Evolutionary conservation across 2,329 filamentous ascomycete species (phyloP), one percentile per base, ranked within the genome.

Genomic region (Aspergillus ochraceoroseus): DNA sequence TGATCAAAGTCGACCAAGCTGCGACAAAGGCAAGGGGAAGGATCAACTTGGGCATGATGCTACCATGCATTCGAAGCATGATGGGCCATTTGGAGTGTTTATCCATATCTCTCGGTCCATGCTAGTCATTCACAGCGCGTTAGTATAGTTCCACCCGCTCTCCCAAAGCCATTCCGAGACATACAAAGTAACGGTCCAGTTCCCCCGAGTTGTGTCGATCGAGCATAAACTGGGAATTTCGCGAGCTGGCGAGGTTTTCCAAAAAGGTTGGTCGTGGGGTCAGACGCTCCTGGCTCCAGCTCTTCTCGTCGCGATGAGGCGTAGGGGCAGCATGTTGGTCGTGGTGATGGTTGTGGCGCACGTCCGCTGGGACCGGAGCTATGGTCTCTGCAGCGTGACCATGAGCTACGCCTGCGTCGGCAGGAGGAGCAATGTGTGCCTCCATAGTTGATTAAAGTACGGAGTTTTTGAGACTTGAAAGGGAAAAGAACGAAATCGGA

Each of bases 1-100:
- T 84, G 46, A 88, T 79, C 23, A 73, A 60, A 1, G 81, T 82
- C 1, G 82, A 71, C 84, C 85, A 88, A 9, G 54, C 55, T 9
- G 71, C 76, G 20, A 87, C 70, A 43, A 82, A 72, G 7, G 74
- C 6, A 13, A 89, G 61, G 0, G 85, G 85, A 5, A 88, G 58
- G 26, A 88, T 77, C 75, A 89, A 78, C 57, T 84, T 81, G 8
- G 85, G 85, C 42, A 83, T 61, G 46, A 89, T 80, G 47, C 80
- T 85, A 53, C 85, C 85, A 60, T 87, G 83, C 67, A 89, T 73
- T 43, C 83, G 82, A 60, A 89, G 66, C 59, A 87, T 83, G 48
- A 80, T 75, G 12, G 85, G 85, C 74, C 83, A 82, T 71, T 85
- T 87, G 13, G 83, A 87, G 63, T 88, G 83, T 55, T 77, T 77